Conservation (phyloP, 257 asterid genomes). For the Fraxinus quadrangulata region DNA sequence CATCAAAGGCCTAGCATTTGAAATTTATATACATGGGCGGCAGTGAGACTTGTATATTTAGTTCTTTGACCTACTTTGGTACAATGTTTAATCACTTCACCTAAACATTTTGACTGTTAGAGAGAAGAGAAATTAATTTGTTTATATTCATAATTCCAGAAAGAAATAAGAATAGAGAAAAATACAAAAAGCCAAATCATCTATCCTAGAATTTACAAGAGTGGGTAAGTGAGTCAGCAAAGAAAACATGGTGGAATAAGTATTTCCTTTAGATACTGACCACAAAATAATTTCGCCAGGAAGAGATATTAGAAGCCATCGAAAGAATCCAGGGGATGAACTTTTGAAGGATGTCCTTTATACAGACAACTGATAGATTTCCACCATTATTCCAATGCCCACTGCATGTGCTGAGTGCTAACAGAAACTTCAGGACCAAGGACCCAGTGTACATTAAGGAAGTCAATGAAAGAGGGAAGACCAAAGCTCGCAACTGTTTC, state of each 20-base stretch:
- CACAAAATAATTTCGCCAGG: conserved; percentile 95
- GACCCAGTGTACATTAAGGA: conserved; percentile 86
- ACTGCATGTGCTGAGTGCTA: conserved; percentile 38
- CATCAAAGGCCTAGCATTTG: not conserved
- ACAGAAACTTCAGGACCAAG: conserved; percentile 47
- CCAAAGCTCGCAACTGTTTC: conserved; percentile 95
- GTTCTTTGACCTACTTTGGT: not conserved
- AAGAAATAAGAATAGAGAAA: not conserved
- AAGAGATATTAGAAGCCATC: conserved; percentile 45
- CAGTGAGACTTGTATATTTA: not conserved
- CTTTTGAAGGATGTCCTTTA: conserved; percentile 34
- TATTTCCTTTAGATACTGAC: conserved; percentile 47
- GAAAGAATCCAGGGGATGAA: conserved; percentile 43
- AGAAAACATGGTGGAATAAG: not conserved
- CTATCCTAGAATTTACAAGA: not conserved
- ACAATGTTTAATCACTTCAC: not conserved
- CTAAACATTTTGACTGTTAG: not conserved
- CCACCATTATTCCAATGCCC: conserved; percentile 43
- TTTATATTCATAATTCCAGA: not conserved
- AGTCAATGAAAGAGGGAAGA: conserved; percentile 73
- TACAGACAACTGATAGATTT: conserved; percentile 32
- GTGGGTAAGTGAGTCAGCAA: not conserved
- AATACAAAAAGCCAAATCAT: conserved; percentile 4
- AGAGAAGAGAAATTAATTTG: not conserved
- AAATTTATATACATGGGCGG: not conserved